Base-by-base conservation (phyloP, 805 yeast genomes). In the Candida tibetensis region DNA sequence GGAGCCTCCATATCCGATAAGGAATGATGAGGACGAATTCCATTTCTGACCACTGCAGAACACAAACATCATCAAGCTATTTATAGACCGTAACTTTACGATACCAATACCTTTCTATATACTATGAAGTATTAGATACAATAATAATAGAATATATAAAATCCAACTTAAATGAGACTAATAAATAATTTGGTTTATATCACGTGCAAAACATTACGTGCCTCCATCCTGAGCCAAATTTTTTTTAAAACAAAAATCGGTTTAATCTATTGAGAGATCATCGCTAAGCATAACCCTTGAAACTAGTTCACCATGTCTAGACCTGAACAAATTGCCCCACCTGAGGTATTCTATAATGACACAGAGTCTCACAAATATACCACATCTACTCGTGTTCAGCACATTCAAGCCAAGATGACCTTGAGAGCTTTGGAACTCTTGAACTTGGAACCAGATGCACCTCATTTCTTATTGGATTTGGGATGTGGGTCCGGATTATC, bases 401-500 rank as follows among this genome's bases (percentile, higher is more conserved):
- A 90, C 58, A 93, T 93, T 53, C 99, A 93, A 64, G 98, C 98
- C 2, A 85, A 87, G 58, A 93, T 93, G 99, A 89, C 99, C 0
- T 72, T 91, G 30, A 74, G 99, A 51, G 96, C 98, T 0, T 68
- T 93, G 32, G 99, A 93, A 52, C 69, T 93, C 26, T 66, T 93
- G 40, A 86, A 89, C 58, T 64, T 93, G 28, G 83, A 85, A 21
- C 36, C 46, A 17, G 77, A 79, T 1, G 69, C 65, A 21, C 73
- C 79, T 12, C 84, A 86, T 49, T 82, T 81, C 52, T 58, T 93
- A 8, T 74, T 93, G 14, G 99, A 93, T 72, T 75, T 93, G 25
- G 99, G 99, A 12, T 93, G 98, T 70, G 99, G 99, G 2, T 89
- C 97, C 0, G 98, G 99, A 0, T 74, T 93, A 13, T 81, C 93